phyloP scores from a whole-genome alignment of 495 filamentous ascomycete genomes.

The Daldinia concentrica region DNA sequence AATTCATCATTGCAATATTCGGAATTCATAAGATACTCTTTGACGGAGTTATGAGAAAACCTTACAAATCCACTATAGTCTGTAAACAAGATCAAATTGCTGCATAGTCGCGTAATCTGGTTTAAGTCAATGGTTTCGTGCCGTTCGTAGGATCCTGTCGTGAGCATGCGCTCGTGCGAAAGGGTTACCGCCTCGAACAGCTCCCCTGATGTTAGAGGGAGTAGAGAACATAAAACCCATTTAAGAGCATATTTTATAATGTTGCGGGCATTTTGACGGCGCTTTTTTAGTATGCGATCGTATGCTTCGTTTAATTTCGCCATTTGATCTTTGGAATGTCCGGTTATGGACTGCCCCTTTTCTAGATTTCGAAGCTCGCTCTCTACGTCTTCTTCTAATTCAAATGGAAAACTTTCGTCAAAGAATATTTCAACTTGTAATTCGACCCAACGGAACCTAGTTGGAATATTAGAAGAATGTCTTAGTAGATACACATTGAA shows the following conservation, averaged over 20 bases:
- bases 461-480: neutral
- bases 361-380: neutral
- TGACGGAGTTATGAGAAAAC: slow-evolving; percentile 12
- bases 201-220: neutral
- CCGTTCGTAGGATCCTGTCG: neutral
- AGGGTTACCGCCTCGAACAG: neutral
- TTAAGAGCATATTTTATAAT: slow-evolving; percentile 1
- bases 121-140: neutral
- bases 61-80: neutral
- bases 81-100: neutral
- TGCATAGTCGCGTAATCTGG: neutral
- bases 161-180: neutral
- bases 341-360: neutral
- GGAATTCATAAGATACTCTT: slow-evolving; percentile 1
- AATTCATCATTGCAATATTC: neutral
- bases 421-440: neutral
- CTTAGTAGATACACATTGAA: neutral
- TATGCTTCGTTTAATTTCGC: slow-evolving; percentile 3
- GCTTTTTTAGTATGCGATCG: slow-evolving; percentile 5
- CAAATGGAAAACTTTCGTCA: neutral
- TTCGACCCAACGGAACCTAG: neutral
- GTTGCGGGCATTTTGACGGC: neutral
- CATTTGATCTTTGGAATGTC: neutral
- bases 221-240: neutral
- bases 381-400: neutral